Base-by-base conservation (phyloP, 163 green algal genomes). In the Coccomyxa subellipsoidea region DNA sequence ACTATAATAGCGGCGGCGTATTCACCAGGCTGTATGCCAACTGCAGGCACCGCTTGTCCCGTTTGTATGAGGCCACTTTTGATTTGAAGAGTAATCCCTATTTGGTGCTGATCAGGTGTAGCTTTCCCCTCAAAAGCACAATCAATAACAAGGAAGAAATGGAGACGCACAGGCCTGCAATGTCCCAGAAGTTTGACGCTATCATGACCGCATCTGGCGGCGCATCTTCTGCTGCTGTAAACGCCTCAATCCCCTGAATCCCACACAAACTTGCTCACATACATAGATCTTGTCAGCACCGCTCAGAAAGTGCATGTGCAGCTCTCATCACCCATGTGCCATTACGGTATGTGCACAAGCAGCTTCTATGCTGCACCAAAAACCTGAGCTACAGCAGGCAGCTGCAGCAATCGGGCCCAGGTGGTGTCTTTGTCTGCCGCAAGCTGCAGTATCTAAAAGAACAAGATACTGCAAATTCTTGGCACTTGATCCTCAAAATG, bases 101-200 rank as follows among this genome's bases (percentile, higher is more conserved):
- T n/a, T n/a, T n/a, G n/a, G n/a, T n/a, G n/a, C n/a, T n/a, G n/a
- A n/a, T n/a, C n/a, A n/a, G n/a, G n/a, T n/a, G 47, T 29, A 66
- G 47, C 47, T 18, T 66, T 18, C 47, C 47, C 12, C 47, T 18
- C 18, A 12, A 66, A 66, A 66, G 12, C 47, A 29, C 12, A 66
- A 66, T 18, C 12, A 66, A 29, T 18, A 66, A 36, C 21, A 0
- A 36, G 1, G 8, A 32, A n/a, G 10, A 12, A 6, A 8, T 73
- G 66, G 66, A 8, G 27, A 73, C 66, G 3, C 66, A 73, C 66
- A 73, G 66, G 2, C 2, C 66, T 27, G 66, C 66, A 73, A 73
- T 73, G 66, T 73, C 66, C 66, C 66, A 73, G 66, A 36, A 73
- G 66, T 73, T 73, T 27, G 66, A 36, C 21, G 66, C 66, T 36